Evolutionary conservation across 1,139 yeast genomes (phyloP), one percentile per base, ranked within the genome.

Genomic region (Magnusiomyces tetraspermus): DNA sequence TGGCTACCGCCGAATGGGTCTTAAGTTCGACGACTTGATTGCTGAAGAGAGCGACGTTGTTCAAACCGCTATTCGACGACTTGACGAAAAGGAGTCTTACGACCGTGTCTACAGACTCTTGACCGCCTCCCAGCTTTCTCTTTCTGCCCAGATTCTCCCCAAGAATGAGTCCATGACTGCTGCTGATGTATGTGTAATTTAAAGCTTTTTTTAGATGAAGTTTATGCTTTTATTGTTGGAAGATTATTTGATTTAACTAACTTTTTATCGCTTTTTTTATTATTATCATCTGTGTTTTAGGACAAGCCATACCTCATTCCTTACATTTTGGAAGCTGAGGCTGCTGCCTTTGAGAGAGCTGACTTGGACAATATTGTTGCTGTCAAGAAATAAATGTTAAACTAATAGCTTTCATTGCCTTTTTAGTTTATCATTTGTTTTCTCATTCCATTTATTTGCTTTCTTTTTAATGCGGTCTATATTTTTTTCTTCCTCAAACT

Each of bases 1-100:
- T 55, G 97, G 97, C 55, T 89, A 90, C 85, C 85, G 97, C 77
- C 81, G 87, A 71, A 74, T 90, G 77, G 97, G 97, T 50, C 79
- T 28, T 54, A 76, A 83, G 71, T 81, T 82, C 67, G 94, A 92
- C 68, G 98, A 92, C 71, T 73, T 92, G 66, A 71, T 92, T 60
- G 72, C 79, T 59, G 98, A 92, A 74, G 98, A 92, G 76, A 83
- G 76, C 69, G 90, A 90, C 65, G 75, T 81, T 55, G 78, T 85
- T 74, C 94, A 88, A 76, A 88, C 82, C 67, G 98, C 97, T 53
- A 73, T 92, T 58, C 73, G 79, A 58, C 87, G 98, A 79, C 76
- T 92, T 65, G 95, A 97, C 61, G 81, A 80, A 53, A 79, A 80
- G 53, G 95, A 85, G 68, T 74, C 82, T 45, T 92, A 92, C 71